A percentile compares a stretch with the other conserved stretches of the same genome.
Conservation (phyloP, 768 basidiomycete species). For the Hypholoma sublateritium region DNA sequence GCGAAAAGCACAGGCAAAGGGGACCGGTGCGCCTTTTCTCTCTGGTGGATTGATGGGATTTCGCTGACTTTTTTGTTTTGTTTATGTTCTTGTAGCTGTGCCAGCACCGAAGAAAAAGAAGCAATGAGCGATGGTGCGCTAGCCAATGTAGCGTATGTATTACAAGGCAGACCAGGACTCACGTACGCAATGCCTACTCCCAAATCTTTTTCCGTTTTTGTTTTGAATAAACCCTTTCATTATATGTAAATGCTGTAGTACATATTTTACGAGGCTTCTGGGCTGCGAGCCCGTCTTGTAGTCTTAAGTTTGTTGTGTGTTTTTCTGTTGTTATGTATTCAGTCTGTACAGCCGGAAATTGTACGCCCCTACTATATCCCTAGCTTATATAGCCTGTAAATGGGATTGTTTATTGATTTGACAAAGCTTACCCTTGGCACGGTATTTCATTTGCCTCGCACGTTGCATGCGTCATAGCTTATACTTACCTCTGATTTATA, state of each 20-base stretch:
- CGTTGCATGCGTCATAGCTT: too few species aligned
- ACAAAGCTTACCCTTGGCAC: not conserved
- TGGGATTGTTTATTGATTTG: not conserved
- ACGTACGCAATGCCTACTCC: too few species aligned
- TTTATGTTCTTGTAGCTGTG: slow-evolving; percentile 11
- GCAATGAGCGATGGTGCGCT: slow-evolving; percentile 14
- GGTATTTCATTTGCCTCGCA: not conserved
- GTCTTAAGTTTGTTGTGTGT: not conserved
- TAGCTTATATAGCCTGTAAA: not conserved
- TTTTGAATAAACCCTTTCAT: too few species aligned
- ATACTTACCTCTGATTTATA: too few species aligned
- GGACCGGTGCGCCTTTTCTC: slow-evolving; percentile 10
- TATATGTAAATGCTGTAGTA: too few species aligned
- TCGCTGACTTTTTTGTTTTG: not conserved
- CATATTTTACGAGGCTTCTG: not conserved
- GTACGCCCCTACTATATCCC: not conserved
- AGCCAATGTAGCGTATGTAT: too few species aligned
- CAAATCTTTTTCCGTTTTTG: too few species aligned
- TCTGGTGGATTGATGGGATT: not conserved
- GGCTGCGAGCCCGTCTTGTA: slow-evolving; percentile 6
- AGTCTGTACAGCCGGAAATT: not conserved
- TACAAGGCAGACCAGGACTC: too few species aligned
- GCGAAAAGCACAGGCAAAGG: slow-evolving; percentile 19
- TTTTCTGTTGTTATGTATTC: not conserved
- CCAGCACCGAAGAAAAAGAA: slow-evolving; percentile 31